Evolutionary conservation across 306 rosid genomes (phyloP).

Genomic region (Prunus armeniaca): DNA sequence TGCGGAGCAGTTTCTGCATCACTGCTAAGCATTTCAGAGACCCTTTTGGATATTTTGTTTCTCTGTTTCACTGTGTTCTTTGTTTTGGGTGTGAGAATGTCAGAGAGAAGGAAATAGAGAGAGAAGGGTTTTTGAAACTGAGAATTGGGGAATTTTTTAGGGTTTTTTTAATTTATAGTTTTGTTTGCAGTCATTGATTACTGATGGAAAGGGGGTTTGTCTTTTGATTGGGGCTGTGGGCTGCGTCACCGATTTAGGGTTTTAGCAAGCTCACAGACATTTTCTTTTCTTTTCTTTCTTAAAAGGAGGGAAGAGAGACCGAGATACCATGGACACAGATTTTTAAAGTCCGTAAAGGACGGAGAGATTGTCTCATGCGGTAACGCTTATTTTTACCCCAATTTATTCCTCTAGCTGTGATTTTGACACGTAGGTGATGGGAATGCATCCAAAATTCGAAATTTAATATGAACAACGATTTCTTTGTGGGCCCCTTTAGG

Average conservation of each 20-base stretch:
- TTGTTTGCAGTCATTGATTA: neutral
- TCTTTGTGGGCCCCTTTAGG: too few species aligned
- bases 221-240: neutral
- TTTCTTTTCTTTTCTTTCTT: neutral
- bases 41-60: neutral
- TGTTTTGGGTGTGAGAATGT: neutral
- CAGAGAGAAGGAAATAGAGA: neutral
- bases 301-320: neutral
- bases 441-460: too few species aligned
- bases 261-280: neutral
- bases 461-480: too few species aligned
- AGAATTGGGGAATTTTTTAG: neutral
- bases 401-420: neutral
- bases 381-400: too few species aligned
- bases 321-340: neutral
- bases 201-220: neutral
- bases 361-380: neutral
- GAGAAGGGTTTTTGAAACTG: slow-evolving; percentile 1
- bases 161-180: neutral
- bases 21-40: slow-evolving; percentile 57
- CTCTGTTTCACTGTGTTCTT: neutral
- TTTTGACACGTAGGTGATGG: neutral
- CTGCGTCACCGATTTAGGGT: slow-evolving; percentile 3
- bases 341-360: neutral
- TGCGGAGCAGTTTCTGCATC: slow-evolving; percentile 74